Conservation (phyloP, 768 basidiomycete genomes). For the Amanita muscaria region DNA sequence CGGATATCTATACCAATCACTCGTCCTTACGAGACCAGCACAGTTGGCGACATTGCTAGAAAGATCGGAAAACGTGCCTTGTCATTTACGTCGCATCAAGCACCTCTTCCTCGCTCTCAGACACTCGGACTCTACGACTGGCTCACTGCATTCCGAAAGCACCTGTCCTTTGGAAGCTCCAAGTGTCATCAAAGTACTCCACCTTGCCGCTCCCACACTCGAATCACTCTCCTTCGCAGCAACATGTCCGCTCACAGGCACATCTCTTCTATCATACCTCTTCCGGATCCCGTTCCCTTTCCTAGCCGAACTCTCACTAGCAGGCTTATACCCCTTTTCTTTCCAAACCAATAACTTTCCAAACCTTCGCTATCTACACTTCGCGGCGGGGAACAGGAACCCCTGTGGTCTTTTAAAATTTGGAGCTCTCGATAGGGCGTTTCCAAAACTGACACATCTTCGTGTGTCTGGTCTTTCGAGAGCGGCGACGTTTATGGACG, state of each 20-base stretch:
- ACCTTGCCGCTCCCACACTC: slow-evolving; percentile 31
- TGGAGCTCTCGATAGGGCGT: slow-evolving; percentile 28
- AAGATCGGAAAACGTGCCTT: slow-evolving; percentile 23
- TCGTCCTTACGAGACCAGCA: slow-evolving; percentile 23
- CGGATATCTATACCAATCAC: slow-evolving; percentile 32
- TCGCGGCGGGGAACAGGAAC: slow-evolving; percentile 38
- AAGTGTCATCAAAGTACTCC: slow-evolving; percentile 25
- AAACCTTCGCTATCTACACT: slow-evolving; percentile 30
- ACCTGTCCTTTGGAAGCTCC: not conserved
- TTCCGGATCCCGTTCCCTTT: slow-evolving; percentile 34
- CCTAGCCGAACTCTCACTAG: slow-evolving; percentile 32
- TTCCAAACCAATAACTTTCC: slow-evolving; percentile 28
- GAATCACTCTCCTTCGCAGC: slow-evolving; percentile 31
- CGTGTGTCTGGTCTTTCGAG: slow-evolving; percentile 33
- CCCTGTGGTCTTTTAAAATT: slow-evolving; percentile 37
- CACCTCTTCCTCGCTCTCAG: slow-evolving; percentile 33
- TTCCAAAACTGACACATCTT: slow-evolving; percentile 30
- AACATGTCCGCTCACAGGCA: slow-evolving; percentile 25
- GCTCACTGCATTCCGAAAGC: slow-evolving; percentile 8
- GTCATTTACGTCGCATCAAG: slow-evolving; percentile 29
- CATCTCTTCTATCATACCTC: slow-evolving; percentile 31
- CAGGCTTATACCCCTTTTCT: slow-evolving; percentile 44
- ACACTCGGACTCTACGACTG: no score
- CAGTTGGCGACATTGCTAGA: slow-evolving; percentile 22
- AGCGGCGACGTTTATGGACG: slow-evolving; percentile 33